Percentiles rank a stretch among this genome's conserved stretches.
phyloP scores from a whole-genome alignment of 805 yeast genomes.

The Cyberlindnera misumaiensis region DNA sequence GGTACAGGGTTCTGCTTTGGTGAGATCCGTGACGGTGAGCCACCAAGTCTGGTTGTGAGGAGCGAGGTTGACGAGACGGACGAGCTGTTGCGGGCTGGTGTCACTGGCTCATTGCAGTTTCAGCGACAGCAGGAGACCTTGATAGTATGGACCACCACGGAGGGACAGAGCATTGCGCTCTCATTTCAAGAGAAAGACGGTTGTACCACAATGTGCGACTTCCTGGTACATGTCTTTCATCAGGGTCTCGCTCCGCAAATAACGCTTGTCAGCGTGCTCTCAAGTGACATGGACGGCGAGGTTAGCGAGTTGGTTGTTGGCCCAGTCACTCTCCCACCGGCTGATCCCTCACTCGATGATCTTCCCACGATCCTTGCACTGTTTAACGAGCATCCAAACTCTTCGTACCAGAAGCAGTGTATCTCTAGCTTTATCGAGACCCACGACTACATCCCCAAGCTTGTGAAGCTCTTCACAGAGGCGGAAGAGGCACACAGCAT shows the following conservation, averaged over 20 bases:
- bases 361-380: slow-evolving; percentile 48
- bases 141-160: slow-evolving; percentile 84
- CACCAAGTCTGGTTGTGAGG: slow-evolving; percentile 63
- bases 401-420: slow-evolving; percentile 56
- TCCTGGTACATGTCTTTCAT: slow-evolving; percentile 62
- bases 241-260: slow-evolving; percentile 50
- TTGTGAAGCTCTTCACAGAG: slow-evolving; percentile 45
- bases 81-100: slow-evolving; percentile 51
- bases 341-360: slow-evolving; percentile 41
- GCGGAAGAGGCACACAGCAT: slow-evolving; percentile 51
- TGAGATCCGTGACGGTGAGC: slow-evolving; percentile 31
- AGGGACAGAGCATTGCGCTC: slow-evolving; percentile 72
- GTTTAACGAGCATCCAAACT: slow-evolving; percentile 46
- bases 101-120: slow-evolving; percentile 75
- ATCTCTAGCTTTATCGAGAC: slow-evolving; percentile 51
- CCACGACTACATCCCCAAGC: slow-evolving; percentile 42
- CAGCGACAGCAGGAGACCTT: slow-evolving; percentile 93
- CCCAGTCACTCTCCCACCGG: slow-evolving; percentile 63
- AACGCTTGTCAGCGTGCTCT: slow-evolving; percentile 62
- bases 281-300: slow-evolving; percentile 42
- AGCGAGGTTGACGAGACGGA: slow-evolving; percentile 60
- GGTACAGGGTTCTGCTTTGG: slow-evolving; percentile 93
- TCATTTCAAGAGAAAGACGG: slow-evolving; percentile 91
- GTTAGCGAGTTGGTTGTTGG: slow-evolving; percentile 75
- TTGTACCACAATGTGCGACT: slow-evolving; percentile 77